A percentile compares a stretch with the other conserved stretches of the same genome.
phyloP scores from a whole-genome alignment of 1,284 basidiomycete species.

The Tilletia horrida region DNA sequence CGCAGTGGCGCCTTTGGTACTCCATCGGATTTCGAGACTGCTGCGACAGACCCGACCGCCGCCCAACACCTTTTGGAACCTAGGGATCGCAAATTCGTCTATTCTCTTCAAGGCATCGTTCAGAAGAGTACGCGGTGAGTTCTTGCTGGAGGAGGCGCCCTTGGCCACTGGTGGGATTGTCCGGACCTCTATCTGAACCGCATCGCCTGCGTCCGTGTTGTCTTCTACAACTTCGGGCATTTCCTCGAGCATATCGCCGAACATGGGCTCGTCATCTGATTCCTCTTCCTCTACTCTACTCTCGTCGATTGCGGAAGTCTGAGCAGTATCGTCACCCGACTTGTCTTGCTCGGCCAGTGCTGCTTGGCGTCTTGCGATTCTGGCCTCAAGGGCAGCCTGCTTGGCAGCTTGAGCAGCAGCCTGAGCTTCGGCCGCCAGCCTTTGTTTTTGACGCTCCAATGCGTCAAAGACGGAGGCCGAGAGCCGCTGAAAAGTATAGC shows the following conservation, averaged over 20 bases:
- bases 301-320: neutral
- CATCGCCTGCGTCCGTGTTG: slow-evolving; percentile 29
- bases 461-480: neutral
- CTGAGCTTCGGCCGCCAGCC: neutral
- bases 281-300: slow-evolving; percentile 54
- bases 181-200: slow-evolving; percentile 34
- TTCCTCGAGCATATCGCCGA: slow-evolving; percentile 73
- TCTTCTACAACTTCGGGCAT: slow-evolving; percentile 59
- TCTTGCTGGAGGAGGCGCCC: slow-evolving; percentile 35
- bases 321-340: neutral
- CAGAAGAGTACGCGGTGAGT: slow-evolving; percentile 45
- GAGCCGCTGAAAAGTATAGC: slow-evolving; percentile 36
- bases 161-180: slow-evolving; percentile 40
- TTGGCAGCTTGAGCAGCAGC: neutral
- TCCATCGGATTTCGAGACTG: slow-evolving; percentile 47
- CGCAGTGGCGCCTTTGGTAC: slow-evolving; percentile 33
- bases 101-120: slow-evolving; percentile 53
- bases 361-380: slow-evolving; percentile 23
- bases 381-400: neutral
- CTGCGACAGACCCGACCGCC: slow-evolving; percentile 39
- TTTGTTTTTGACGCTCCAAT: neutral
- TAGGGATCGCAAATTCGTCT: slow-evolving; percentile 72
- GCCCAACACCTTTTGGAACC: slow-evolving; percentile 59
- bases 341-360: slow-evolving; percentile 17
- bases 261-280: slow-evolving; percentile 66